Evolutionary conservation across 1,284 basidiomycete genomes (phyloP).

Genomic region (Trametes pubescens): DNA sequence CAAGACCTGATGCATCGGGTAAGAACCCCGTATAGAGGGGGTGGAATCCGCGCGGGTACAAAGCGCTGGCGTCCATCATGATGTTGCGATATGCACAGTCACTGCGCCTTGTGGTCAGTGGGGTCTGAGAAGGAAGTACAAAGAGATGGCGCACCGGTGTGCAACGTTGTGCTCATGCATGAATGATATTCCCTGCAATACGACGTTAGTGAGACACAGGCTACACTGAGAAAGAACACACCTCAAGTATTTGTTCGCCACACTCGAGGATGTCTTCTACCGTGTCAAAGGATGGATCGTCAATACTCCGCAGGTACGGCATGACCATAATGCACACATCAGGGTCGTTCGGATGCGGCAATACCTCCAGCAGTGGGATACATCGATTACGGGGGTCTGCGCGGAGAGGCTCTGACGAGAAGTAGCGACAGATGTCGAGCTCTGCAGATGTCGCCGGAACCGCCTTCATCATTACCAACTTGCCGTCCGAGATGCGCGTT

Average conservation of each 20-base stretch:
- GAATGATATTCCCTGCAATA: not conserved
- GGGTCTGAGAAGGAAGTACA: too few species aligned
- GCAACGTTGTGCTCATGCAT: too few species aligned
- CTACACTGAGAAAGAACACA: too few species aligned
- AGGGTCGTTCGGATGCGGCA: too few species aligned
- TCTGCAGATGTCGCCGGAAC: slow-evolving; percentile 29
- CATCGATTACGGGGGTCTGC: too few species aligned
- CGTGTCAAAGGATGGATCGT: slow-evolving; percentile 31
- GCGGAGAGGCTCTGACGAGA: slow-evolving; percentile 14
- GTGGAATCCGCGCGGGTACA: slow-evolving; percentile 40
- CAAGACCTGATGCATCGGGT: slow-evolving; percentile 12
- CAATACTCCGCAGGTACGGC: too few species aligned
- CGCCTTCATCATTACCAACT: slow-evolving; percentile 38
- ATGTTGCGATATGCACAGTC: slow-evolving; percentile 37
- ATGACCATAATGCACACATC: too few species aligned
- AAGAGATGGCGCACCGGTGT: too few species aligned
- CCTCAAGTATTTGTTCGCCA: slow-evolving; percentile 35
- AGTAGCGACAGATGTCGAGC: slow-evolving; percentile 13
- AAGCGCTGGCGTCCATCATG: slow-evolving; percentile 38
- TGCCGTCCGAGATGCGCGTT: slow-evolving; percentile 33
- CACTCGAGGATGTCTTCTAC: slow-evolving; percentile 40
- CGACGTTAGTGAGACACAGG: not conserved
- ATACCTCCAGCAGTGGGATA: slow-evolving; percentile 43
- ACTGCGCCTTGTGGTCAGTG: slow-evolving; percentile 15
- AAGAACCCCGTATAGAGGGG: slow-evolving; percentile 22